These are phyloP conservation scores for Daldinia eschscholtzii DNA, from an alignment of 2,329 filamentous ascomycete genomes.

Conservation along the genomic window DNA sequence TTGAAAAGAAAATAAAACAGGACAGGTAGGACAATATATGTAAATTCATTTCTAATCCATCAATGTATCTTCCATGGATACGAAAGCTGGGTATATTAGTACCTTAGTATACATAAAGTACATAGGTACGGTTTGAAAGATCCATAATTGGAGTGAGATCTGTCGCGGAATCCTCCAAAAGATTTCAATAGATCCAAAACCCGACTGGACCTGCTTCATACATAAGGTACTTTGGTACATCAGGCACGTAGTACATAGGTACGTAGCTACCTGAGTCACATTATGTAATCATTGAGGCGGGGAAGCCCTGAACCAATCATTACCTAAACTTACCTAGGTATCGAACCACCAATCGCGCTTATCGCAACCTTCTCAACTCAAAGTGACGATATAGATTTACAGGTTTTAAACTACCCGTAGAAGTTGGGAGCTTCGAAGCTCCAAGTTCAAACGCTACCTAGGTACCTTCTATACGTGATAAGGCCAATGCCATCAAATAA, in stretches of 20 bases:
- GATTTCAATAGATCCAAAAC: slow-evolving; percentile 4
- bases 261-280: not conserved
- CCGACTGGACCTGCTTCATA: not conserved
- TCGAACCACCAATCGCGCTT: slow-evolving; percentile 2
- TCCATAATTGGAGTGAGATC: slow-evolving; percentile 1
- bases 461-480: too few relatives aligned
- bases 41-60: not conserved
- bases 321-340: not conserved
- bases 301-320: not conserved
- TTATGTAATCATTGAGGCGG: not conserved
- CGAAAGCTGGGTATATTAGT: too few relatives aligned
- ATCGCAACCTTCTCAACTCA: not conserved
- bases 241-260: too few relatives aligned
- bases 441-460: too few relatives aligned
- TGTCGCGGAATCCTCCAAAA: slow-evolving; percentile 7
- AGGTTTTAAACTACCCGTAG: not conserved
- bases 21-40: not conserved
- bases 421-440: not conserved
- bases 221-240: slow-evolving; percentile 6
- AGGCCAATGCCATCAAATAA: not conserved
- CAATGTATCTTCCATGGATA: too few relatives aligned
- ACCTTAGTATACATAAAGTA: too few relatives aligned
- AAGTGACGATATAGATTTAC: slow-evolving; percentile 10
- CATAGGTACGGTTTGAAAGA: not conserved
- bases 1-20: not conserved